phyloP scores from a whole-genome alignment of 1,284 basidiomycete genomes.

The Melampsora larici-populina region DNA sequence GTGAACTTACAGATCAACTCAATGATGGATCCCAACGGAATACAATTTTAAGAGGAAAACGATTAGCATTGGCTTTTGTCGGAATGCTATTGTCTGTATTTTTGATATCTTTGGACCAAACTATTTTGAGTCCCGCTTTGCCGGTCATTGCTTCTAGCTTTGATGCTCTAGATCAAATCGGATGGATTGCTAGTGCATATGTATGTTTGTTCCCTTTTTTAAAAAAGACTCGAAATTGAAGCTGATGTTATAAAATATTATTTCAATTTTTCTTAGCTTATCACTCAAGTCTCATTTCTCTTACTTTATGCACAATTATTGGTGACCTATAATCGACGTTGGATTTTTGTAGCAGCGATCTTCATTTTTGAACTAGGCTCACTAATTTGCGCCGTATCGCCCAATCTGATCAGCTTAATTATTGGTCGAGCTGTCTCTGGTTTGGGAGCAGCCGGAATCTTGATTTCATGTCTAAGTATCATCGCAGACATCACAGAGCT shows the following conservation, averaged over 20 bases:
- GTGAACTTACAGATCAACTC: too few relatives aligned
- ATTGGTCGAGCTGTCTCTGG: slow-evolving; percentile 59
- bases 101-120: neutral
- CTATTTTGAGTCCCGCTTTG: slow-evolving; percentile 21
- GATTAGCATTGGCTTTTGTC: neutral
- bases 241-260: too few relatives aligned
- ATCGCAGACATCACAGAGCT: slow-evolving; percentile 55
- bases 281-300: slow-evolving; percentile 56
- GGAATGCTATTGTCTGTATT: neutral
- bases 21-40: too few relatives aligned
- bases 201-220: too few relatives aligned
- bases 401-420: slow-evolving; percentile 57
- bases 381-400: slow-evolving; percentile 59
- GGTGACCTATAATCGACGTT: slow-evolving; percentile 56
- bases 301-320: slow-evolving; percentile 56
- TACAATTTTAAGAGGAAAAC: neutral
- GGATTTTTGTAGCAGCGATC: slow-evolving; percentile 57
- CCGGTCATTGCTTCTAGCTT: slow-evolving; percentile 56
- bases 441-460: slow-evolving; percentile 59
- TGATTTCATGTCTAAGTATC: slow-evolving; percentile 56
- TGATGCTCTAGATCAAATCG: slow-evolving; percentile 56
- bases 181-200: slow-evolving; percentile 58
- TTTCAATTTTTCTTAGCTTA: slow-evolving; percentile 50
- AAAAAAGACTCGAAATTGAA: too few relatives aligned
- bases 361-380: slow-evolving; percentile 59